Conservation (phyloP, 805 yeast genomes). For the Nakazawaea wyomingensis region DNA sequence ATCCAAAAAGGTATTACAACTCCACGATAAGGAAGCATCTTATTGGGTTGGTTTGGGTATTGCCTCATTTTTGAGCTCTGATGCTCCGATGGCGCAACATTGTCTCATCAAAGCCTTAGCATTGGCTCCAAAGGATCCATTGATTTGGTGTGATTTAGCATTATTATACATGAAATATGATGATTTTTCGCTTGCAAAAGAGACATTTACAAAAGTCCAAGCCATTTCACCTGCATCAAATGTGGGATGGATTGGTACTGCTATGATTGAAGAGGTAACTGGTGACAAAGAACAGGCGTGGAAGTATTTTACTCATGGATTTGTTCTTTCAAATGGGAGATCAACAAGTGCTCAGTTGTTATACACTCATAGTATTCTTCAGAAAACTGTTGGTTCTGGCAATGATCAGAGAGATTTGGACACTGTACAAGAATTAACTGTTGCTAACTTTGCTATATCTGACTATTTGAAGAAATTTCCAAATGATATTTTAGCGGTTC, state of each 20-base stretch:
- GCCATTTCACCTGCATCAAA: conserved; percentile 75
- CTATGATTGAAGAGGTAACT: conserved; percentile 47
- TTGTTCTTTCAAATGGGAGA: conserved; percentile 67
- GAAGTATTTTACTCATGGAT: conserved; percentile 71
- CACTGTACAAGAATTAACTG: conserved; percentile 58
- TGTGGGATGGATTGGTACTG: conserved; percentile 83
- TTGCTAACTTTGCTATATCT: conserved; percentile 63
- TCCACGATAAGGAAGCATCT: conserved; percentile 64
- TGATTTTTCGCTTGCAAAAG: conserved; percentile 68
- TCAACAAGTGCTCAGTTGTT: conserved; percentile 65
- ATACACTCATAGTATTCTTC: conserved; percentile 57
- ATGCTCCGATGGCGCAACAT: conserved; percentile 81
- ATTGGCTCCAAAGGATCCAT: conserved; percentile 60
- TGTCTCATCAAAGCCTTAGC: conserved; percentile 81
- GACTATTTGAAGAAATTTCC: conserved; percentile 62
- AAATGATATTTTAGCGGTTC: conserved; percentile 50
- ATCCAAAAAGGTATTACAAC: conserved; percentile 62
- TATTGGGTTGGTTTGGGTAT: conserved; percentile 85
- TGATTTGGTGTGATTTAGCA: conserved; percentile 79
- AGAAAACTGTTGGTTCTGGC: conserved; percentile 36
- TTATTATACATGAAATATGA: conserved; percentile 63
- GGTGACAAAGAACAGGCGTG: conserved; percentile 50
- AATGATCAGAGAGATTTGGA: conserved; percentile 50
- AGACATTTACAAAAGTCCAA: conserved; percentile 69
- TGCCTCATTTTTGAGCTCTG: conserved; percentile 50